Evolutionary conservation across 2,329 filamentous ascomycete genomes (phyloP).

Genomic region (Colletotrichum godetiae): DNA sequence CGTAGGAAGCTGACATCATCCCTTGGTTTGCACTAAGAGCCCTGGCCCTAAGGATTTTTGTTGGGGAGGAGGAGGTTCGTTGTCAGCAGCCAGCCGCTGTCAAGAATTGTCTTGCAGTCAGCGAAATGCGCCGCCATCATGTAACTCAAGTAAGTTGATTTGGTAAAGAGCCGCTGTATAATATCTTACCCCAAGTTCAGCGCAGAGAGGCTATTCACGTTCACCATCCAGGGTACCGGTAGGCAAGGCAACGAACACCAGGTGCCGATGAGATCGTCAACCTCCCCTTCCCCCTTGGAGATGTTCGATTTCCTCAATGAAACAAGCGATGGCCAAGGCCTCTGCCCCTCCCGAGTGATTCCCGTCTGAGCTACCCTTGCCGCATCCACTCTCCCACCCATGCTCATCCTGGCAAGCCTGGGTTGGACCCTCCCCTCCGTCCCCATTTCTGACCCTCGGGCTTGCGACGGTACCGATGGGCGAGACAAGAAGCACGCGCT

Average conservation of each 20-base stretch:
- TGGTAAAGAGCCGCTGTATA: background rate
- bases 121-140: background rate
- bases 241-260: background rate
- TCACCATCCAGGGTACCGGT: background rate
- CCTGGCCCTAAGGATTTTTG: conserved; percentile 10
- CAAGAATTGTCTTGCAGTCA: background rate
- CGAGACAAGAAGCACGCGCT: conserved; percentile 31
- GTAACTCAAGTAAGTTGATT: background rate
- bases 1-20: conserved; percentile 26
- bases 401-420: conserved; percentile 14
- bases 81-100: background rate
- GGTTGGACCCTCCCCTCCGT: conserved; percentile 11
- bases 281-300: background rate
- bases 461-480: conserved; percentile 32
- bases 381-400: conserved; percentile 18
- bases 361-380: conserved; percentile 35
- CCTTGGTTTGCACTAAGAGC: background rate
- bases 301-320: conserved; percentile 24
- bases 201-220: background rate
- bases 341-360: conserved; percentile 25
- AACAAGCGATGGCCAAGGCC: conserved; percentile 31
- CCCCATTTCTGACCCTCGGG: conserved; percentile 26
- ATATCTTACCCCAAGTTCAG: background rate
- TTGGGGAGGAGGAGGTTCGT: background rate
- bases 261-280: conserved; percentile 10